Evolutionary conservation across 176 grass and related monocot genomes (phyloP).

Genomic region (Musa itinerans): DNA sequence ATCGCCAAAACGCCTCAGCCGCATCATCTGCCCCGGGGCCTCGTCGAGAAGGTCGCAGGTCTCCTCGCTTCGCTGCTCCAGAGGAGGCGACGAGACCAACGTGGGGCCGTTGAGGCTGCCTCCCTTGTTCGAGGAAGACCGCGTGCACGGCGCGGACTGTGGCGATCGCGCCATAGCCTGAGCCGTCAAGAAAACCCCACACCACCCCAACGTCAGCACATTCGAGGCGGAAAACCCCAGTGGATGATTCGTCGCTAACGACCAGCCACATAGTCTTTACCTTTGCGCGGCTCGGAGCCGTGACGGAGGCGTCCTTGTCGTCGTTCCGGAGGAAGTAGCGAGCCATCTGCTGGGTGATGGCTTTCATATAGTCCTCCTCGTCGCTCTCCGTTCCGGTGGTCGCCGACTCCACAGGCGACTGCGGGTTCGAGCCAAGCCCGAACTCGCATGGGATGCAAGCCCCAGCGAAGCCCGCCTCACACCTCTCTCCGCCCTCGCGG

Average conservation of each 20-base stretch:
- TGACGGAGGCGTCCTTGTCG: background rate
- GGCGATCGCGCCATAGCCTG: constrained; percentile 41
- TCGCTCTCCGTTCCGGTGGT: constrained; percentile 5
- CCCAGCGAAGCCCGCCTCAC: background rate
- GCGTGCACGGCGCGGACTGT: constrained; percentile 52
- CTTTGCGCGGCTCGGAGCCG: background rate
- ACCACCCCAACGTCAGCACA: background rate
- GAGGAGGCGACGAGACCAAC: constrained; percentile 58
- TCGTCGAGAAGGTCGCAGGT: constrained; percentile 39
- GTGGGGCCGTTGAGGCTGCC: constrained; percentile 48
- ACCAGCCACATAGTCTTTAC: background rate
- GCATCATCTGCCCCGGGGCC: no score
- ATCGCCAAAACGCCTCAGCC: background rate
- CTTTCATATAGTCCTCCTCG: constrained; percentile 9
- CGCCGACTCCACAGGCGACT: no score
- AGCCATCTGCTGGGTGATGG: constrained; percentile 31
- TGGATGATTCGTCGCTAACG: no score
- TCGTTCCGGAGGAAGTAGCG: constrained; percentile 27
- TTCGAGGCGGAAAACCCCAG: background rate
- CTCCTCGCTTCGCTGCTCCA: constrained; percentile 42
- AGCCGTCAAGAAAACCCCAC: constrained; percentile 6
- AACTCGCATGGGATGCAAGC: background rate
- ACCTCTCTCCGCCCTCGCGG: no score
- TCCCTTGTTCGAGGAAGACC: constrained; percentile 40
- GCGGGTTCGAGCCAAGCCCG: background rate